A percentile compares a stretch with the other conserved stretches of the same genome.
Conservation (phyloP, 257 asterid species). For the Leptodermis oblonga region DNA sequence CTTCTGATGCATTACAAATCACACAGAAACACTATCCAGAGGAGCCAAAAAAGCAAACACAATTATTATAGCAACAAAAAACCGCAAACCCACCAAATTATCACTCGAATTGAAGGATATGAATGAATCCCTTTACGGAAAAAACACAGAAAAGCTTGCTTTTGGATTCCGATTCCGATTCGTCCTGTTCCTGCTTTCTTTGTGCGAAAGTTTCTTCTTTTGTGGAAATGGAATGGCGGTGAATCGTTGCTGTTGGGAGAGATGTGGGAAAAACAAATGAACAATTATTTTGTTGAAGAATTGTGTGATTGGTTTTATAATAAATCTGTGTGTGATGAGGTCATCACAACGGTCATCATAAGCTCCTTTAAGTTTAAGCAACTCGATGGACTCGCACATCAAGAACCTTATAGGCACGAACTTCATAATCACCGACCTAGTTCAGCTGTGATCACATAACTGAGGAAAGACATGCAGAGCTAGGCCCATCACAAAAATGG, state of each 20-base stretch:
- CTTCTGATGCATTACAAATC: constrained; percentile 91
- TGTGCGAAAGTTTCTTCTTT: background rate
- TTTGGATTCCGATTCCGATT: background rate
- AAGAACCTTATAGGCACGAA: too few species aligned
- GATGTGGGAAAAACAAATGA: background rate
- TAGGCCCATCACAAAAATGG: too few species aligned
- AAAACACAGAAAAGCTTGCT: background rate
- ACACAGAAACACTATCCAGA: background rate
- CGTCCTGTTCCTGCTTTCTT: background rate
- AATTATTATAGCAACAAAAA: background rate
- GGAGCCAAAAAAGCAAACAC: background rate
- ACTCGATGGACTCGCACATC: too few species aligned
- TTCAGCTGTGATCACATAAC: too few species aligned
- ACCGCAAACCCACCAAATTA: background rate
- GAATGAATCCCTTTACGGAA: background rate
- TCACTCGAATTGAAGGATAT: background rate
- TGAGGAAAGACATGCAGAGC: too few species aligned
- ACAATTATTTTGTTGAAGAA: background rate
- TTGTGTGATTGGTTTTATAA: background rate
- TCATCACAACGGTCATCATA: too few species aligned
- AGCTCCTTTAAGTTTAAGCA: too few species aligned
- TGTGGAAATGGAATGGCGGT: background rate
- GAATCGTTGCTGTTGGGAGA: background rate
- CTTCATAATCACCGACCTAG: too few species aligned
- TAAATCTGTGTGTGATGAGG: too few species aligned